These are phyloP conservation scores for Mucor velutinosus DNA, from an alignment of 371 early-diverging fungal genomes.

Conservation along the genomic window DNA sequence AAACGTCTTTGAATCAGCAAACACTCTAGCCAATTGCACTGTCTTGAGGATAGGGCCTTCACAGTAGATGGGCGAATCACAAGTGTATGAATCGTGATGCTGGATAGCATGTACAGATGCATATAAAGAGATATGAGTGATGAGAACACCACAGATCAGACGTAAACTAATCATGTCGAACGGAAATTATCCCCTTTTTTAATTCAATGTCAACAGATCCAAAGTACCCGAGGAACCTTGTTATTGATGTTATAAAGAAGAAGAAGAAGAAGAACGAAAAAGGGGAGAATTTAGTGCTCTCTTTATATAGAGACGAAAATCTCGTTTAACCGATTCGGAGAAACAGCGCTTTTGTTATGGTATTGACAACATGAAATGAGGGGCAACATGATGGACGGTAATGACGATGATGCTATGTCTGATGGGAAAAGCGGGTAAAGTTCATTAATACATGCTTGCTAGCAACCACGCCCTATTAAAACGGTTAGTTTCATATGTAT, in stretches of 20 bases:
- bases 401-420: not conserved
- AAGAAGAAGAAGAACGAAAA: not conserved
- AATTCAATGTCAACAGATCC: not conserved
- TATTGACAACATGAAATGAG: not conserved
- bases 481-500: not conserved
- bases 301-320: not conserved
- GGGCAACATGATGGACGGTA: not conserved
- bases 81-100: constrained; percentile 18
- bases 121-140: constrained; percentile 4
- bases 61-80: constrained; percentile 75
- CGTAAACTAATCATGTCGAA: constrained; percentile 17
- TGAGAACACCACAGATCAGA: constrained; percentile 8
- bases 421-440: not conserved
- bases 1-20: constrained; percentile 75
- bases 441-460: not conserved
- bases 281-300: not conserved
- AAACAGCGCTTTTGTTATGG: not conserved
- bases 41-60: constrained; percentile 61
- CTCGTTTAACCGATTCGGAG: not conserved
- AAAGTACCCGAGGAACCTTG: constrained; percentile 1
- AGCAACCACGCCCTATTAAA: not conserved
- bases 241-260: not conserved
- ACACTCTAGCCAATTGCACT: constrained; percentile 64
- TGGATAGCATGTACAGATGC: constrained; percentile 12
- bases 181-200: constrained; percentile 7